A percentile compares a stretch with the other conserved stretches of the same genome.
These are phyloP conservation scores for Aspergillus indologenus DNA, from an alignment of 495 filamentous ascomycete species.

Conservation along the genomic window DNA sequence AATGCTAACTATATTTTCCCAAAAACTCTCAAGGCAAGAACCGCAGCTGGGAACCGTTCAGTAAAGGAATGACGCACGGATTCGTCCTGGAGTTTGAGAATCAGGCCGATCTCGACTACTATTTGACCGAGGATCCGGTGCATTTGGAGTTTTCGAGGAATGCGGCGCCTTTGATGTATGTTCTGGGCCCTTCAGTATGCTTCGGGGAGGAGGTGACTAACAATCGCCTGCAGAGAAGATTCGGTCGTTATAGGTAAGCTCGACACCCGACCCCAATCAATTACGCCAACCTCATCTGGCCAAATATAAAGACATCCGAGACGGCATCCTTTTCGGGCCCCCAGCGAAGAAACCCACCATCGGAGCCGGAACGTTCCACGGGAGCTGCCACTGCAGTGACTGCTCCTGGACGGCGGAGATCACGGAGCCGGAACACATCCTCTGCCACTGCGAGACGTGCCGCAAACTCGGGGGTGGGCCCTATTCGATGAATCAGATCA, in stretches of 20 bases:
- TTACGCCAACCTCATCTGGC: not conserved
- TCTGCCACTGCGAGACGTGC: slow-evolving; percentile 55
- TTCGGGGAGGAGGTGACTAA: not conserved
- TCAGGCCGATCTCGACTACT: slow-evolving; percentile 13
- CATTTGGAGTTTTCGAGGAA: slow-evolving; percentile 12
- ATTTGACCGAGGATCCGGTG: slow-evolving; percentile 9
- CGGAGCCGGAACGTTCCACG: slow-evolving; percentile 28
- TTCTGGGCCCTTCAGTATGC: not conserved
- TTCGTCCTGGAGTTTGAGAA: slow-evolving; percentile 20
- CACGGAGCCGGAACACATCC: slow-evolving; percentile 41
- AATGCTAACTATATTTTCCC: no score
- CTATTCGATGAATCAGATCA: slow-evolving; percentile 51
- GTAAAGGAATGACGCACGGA: slow-evolving; percentile 9
- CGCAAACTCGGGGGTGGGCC: slow-evolving; percentile 44
- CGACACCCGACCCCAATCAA: not conserved
- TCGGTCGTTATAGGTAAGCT: not conserved
- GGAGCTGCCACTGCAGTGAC: slow-evolving; percentile 51
- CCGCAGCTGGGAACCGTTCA: slow-evolving; percentile 2
- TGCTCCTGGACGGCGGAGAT: slow-evolving; percentile 45
- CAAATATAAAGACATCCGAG: not conserved
- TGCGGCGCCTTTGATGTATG: slow-evolving; percentile 5
- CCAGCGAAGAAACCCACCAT: slow-evolving; percentile 4
- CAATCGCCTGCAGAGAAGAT: not conserved
- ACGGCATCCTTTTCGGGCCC: slow-evolving; percentile 5
- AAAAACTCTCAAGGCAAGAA: no score